These are phyloP conservation scores for Sphaceloma murrayae DNA, from an alignment of 2,329 filamentous ascomycete species.

Conservation along the genomic window DNA sequence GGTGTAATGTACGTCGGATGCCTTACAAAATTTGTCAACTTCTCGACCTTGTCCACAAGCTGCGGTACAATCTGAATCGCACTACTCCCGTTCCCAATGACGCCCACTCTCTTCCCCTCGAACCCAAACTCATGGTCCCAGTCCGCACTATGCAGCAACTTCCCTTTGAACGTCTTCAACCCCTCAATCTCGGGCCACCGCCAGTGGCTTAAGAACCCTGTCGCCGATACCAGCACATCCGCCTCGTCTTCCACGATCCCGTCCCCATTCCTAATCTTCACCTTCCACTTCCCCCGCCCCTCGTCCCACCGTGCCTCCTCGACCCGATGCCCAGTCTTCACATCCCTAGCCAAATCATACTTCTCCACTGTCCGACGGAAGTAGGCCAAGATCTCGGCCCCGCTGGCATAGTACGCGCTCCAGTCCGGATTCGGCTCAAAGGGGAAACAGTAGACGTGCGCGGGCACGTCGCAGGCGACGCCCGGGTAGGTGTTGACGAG, in stretches of 20 bases:
- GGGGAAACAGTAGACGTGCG: constrained; percentile 26
- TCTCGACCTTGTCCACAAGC: constrained; percentile 27
- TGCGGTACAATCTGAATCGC: constrained; percentile 34
- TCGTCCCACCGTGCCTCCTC: constrained; percentile 34
- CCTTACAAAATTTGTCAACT: constrained; percentile 24
- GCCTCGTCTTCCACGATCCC: constrained; percentile 24
- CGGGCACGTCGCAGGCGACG: constrained; percentile 26
- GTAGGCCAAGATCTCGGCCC: constrained; percentile 36
- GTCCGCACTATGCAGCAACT: constrained; percentile 29
- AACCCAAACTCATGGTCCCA: constrained; percentile 28
- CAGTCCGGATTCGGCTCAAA: constrained; percentile 24
- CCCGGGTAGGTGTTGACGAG: constrained; percentile 36
- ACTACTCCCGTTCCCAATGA: constrained; percentile 30
- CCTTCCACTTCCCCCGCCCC: constrained; percentile 29
- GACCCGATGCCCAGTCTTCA: constrained; percentile 33
- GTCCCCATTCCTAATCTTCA: constrained; percentile 27
- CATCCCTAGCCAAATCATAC: constrained; percentile 32
- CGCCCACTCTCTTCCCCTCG: constrained; percentile 25
- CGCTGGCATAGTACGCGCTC: constrained; percentile 30
- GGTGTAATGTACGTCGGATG: constrained; percentile 25
- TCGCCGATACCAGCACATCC: constrained; percentile 31
- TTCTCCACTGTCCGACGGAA: constrained; percentile 33
- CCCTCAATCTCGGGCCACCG: constrained; percentile 32
- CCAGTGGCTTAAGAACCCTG: constrained; percentile 22
- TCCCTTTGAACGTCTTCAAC: constrained; percentile 29